Percentiles rank a stretch among this genome's conserved stretches.
These are phyloP conservation scores for Corniculantispora saksenae DNA, from an alignment of 2,329 filamentous ascomycete genomes.

Conservation along the genomic window DNA sequence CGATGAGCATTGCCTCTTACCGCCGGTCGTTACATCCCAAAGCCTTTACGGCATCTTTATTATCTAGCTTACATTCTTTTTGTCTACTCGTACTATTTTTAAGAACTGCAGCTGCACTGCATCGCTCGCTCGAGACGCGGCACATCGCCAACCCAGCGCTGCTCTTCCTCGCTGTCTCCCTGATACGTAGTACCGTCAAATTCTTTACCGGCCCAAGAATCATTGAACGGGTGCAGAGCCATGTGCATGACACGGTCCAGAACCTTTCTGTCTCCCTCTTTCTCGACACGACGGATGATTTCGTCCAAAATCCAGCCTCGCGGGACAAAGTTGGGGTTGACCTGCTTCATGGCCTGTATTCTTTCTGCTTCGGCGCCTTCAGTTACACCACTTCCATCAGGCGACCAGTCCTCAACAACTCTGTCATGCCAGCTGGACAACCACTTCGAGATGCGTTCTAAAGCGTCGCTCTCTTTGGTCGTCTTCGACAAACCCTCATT, in stretches of 20 bases:
- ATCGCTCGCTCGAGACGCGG: constrained; percentile 75
- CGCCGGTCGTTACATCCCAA: constrained; percentile 67
- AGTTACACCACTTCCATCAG: constrained; percentile 40
- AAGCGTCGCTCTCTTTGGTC: constrained; percentile 63
- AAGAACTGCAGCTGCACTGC: constrained; percentile 96
- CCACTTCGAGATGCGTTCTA: constrained; percentile 73
- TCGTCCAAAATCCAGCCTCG: constrained; percentile 93
- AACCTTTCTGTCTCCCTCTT: constrained; percentile 77
- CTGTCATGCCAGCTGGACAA: constrained; percentile 75
- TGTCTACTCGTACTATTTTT: constrained; percentile 24
- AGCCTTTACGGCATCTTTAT: not conserved
- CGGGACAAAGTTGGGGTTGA: constrained; percentile 92
- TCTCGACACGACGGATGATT: constrained; percentile 85
- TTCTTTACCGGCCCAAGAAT: constrained; percentile 63
- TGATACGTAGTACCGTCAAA: constrained; percentile 51
- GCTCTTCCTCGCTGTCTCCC: constrained; percentile 71
- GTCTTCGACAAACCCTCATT: constrained; percentile 64
- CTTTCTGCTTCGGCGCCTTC: constrained; percentile 60
- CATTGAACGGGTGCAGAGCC: constrained; percentile 80
- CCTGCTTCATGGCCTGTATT: constrained; percentile 72
- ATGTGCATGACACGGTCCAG: constrained; percentile 78
- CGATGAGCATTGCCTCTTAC: constrained; percentile 69
- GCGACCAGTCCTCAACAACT: constrained; percentile 74
- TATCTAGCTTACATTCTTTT: constrained; percentile 1
- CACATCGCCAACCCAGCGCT: constrained; percentile 82